phyloP scores from a whole-genome alignment of 306 rosid genomes.

The Arachis hypogaea region DNA sequence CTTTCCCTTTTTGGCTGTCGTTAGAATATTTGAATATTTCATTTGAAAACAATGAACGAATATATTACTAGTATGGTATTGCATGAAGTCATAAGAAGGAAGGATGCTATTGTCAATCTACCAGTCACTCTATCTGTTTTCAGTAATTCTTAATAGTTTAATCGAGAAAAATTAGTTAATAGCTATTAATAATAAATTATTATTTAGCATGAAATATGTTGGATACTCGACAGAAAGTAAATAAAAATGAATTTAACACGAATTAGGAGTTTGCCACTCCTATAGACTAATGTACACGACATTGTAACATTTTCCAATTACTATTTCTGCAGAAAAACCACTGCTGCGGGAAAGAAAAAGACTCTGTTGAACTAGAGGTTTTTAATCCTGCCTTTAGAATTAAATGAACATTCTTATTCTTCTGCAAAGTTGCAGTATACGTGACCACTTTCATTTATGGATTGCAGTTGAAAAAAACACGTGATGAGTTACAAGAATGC shows the following conservation, averaged over 20 bases:
- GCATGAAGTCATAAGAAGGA: not conserved
- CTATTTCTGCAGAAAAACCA: conserved; percentile 48
- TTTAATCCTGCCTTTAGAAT: conserved; percentile 38
- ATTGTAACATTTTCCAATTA: conserved; percentile 32
- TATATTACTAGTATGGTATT: conserved; percentile 16
- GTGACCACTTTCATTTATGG: conserved; percentile 38
- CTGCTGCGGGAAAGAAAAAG: conserved; percentile 47
- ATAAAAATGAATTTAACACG: no score
- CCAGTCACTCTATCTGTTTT: no score
- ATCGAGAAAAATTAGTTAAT: no score
- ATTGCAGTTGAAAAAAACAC: conserved; percentile 66
- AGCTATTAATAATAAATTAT: no score
- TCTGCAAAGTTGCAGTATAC: conserved; percentile 28
- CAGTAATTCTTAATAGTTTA: no score
- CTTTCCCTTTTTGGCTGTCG: conserved; percentile 18
- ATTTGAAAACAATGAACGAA: not conserved
- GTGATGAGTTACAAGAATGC: conserved; percentile 70
- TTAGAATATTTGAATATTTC: not conserved
- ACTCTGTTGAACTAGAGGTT: conserved; percentile 57
- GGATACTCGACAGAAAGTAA: not conserved
- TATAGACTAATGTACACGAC: not conserved
- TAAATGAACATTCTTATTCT: not conserved
- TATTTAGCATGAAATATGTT: not conserved
- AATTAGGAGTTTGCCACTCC: not conserved
- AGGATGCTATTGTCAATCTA: not conserved